Percentiles rank a stretch among this genome's conserved stretches.
phyloP scores from a whole-genome alignment of 176 grass and related monocot genomes.

The Oryza glumipatula region DNA sequence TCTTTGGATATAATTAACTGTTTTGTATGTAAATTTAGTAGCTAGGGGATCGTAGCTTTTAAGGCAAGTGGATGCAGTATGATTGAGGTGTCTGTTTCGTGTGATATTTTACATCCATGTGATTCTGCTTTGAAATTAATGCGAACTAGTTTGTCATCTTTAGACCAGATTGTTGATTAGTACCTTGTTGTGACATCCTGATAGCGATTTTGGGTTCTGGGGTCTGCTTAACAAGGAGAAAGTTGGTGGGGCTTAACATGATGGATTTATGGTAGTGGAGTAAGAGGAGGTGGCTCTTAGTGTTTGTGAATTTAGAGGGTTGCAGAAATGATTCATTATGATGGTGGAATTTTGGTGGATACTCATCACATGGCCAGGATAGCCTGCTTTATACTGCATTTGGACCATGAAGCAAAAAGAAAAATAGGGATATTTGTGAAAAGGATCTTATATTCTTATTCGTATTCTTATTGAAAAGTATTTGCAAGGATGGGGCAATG shows the following conservation, averaged over 20 bases:
- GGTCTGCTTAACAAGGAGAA: neutral
- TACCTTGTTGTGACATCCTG: neutral
- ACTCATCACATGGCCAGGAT: neutral
- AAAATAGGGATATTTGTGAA: conserved; percentile 5
- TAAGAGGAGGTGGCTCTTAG: neutral
- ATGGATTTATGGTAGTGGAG: conserved; percentile 19
- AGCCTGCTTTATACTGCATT: conserved; percentile 11
- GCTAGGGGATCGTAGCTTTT: neutral
- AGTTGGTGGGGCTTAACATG: conserved; percentile 14
- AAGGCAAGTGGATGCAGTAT: conserved; percentile 3
- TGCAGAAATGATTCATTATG: neutral
- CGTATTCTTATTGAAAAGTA: conserved; percentile 29
- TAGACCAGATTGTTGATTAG: neutral
- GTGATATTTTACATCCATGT: neutral
- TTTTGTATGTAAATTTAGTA: neutral
- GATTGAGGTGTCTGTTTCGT: conserved; percentile 20
- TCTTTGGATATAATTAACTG: conserved; percentile 2
- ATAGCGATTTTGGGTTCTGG: conserved; percentile 4
- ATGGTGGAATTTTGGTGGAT: neutral
- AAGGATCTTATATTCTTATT: conserved; percentile 26
- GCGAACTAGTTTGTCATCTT: neutral
- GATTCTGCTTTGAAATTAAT: conserved; percentile 26
- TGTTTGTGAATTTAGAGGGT: neutral
- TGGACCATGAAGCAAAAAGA: conserved; percentile 29
- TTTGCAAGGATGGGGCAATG: neutral